These are phyloP conservation scores for Spathaspora passalidarum DNA, from an alignment of 805 yeast genomes.

Conservation along the genomic window DNA sequence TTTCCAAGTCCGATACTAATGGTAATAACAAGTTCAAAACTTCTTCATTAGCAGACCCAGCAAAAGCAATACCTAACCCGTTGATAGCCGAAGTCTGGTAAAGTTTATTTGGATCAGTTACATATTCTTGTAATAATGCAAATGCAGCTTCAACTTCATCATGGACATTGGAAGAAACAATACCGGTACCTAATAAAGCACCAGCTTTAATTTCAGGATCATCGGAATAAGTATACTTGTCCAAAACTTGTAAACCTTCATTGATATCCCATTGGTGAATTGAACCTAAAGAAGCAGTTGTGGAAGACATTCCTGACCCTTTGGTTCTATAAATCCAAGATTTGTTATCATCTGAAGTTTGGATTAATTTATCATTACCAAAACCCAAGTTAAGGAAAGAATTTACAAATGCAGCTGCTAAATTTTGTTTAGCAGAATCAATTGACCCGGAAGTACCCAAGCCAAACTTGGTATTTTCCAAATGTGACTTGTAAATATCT, in stretches of 20 bases:
- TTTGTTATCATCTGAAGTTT: constrained; percentile 66
- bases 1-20: constrained; percentile 71
- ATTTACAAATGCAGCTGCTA: constrained; percentile 93
- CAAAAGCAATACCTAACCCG: constrained; percentile 92
- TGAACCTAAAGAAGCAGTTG: constrained; percentile 90
- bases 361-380: constrained; percentile 77
- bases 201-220: constrained; percentile 93
- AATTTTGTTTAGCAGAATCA: constrained; percentile 92
- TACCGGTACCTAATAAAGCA: constrained; percentile 92
- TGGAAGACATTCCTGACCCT: constrained; percentile 85
- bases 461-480: constrained; percentile 67
- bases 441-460: constrained; percentile 52
- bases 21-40: constrained; percentile 77
- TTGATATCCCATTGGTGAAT: constrained; percentile 87
- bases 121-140: constrained; percentile 80
- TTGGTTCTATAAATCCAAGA: constrained; percentile 91
- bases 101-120: constrained; percentile 57
- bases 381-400: constrained; percentile 89
- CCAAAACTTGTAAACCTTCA: constrained; percentile 87
- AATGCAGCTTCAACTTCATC: constrained; percentile 94
- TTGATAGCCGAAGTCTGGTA: constrained; percentile 79
- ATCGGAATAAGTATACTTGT: constrained; percentile 80
- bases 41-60: constrained; percentile 89
- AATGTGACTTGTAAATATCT: constrained; percentile 87
- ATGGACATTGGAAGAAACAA: constrained; percentile 87